Conservation (phyloP, 768 basidiomycete genomes). For the Tricholoma hemisulphureum region DNA sequence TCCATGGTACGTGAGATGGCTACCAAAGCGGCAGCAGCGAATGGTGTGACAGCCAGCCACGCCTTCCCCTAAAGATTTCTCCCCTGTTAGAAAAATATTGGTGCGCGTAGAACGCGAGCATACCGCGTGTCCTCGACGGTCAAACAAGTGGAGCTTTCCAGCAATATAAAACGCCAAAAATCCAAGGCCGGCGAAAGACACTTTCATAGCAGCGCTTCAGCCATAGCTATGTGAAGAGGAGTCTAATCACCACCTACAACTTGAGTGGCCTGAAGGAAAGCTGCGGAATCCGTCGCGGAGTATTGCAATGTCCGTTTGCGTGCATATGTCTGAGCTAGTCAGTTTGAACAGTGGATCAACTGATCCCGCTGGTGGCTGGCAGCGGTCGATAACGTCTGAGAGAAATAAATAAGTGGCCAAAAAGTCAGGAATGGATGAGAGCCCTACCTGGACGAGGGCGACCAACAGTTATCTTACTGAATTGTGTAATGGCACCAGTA, state of each 20-base stretch:
- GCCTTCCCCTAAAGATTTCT: constrained; percentile 57
- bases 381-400: constrained; percentile 65
- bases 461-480: constrained; percentile 84
- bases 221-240: neutral
- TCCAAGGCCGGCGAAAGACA: constrained; percentile 91
- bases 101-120: too few relatives aligned
- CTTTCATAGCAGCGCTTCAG: constrained; percentile 34
- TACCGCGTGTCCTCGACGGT: constrained; percentile 71
- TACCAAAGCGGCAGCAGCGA: constrained; percentile 73
- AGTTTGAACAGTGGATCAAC: constrained; percentile 71
- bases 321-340: constrained; percentile 76
- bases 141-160: constrained; percentile 91
- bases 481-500: constrained; percentile 80
- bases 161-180: constrained; percentile 87
- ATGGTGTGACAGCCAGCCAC: constrained; percentile 79
- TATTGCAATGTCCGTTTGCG: constrained; percentile 55
- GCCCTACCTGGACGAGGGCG: constrained; percentile 78
- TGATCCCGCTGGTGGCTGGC: constrained; percentile 64
- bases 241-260: constrained; percentile 49
- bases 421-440: neutral
- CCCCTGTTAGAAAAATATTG: constrained; percentile 13
- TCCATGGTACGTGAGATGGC: constrained; percentile 92
- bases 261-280: constrained; percentile 91
- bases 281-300: constrained; percentile 86
- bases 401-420: constrained; percentile 1